These are phyloP conservation scores for Geranomyces michiganensis DNA, from an alignment of 192 early-diverging fungal genomes.

Conservation along the genomic window DNA sequence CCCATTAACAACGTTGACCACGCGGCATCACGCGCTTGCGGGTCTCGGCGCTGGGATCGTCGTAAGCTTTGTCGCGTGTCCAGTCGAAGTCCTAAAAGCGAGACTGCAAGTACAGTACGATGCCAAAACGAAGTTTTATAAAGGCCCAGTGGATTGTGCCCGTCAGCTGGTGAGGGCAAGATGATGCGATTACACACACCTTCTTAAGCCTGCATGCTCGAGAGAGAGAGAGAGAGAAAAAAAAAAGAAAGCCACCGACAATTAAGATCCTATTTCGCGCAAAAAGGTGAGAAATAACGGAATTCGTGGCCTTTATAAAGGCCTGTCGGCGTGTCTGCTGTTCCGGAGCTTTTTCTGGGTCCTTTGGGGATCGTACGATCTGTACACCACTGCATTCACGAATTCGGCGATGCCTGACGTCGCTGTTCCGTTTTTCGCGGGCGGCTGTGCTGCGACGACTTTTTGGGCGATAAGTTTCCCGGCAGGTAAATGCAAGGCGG, in stretches of 20 bases:
- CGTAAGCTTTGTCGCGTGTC: constrained; percentile 83
- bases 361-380: constrained; percentile 71
- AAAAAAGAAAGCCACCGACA: too few relatives aligned
- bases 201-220: too few relatives aligned
- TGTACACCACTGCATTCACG: constrained; percentile 55
- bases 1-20: constrained; percentile 55
- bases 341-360: constrained; percentile 88
- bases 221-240: too few relatives aligned
- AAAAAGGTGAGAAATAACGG: constrained; percentile 63
- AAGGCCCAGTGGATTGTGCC: constrained; percentile 85
- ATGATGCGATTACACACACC: too few relatives aligned
- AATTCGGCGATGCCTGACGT: not conserved
- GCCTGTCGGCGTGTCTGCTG: constrained; percentile 78
- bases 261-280: too few relatives aligned
- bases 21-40: constrained; percentile 77
- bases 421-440: constrained; percentile 50
- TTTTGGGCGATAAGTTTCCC: constrained; percentile 90
- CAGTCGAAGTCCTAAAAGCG: constrained; percentile 94
- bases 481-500: constrained; percentile 47
- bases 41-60: constrained; percentile 87
- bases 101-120: constrained; percentile 89
- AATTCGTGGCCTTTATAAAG: constrained; percentile 78
- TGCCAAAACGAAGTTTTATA: constrained; percentile 65
- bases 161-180: constrained; percentile 59
- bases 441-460: constrained; percentile 81